Conservation (phyloP, 1,284 basidiomycete genomes). For the Irpex sp. region DNA sequence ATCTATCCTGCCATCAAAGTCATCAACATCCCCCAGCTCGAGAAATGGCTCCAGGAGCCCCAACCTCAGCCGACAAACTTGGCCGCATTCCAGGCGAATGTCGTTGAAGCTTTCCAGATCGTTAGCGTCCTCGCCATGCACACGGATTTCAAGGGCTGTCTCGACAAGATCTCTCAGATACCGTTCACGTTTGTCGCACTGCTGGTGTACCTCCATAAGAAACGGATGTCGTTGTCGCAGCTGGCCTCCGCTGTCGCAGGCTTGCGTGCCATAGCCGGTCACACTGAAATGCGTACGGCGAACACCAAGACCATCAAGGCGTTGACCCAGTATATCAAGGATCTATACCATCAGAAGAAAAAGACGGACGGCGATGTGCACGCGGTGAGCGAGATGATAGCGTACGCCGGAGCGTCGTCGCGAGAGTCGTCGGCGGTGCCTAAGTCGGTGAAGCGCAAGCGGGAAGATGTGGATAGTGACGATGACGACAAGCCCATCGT, state of each 20-base stretch:
- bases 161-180: constrained; percentile 41
- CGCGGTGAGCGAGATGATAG: neutral
- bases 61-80: constrained; percentile 15
- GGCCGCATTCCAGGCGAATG: constrained; percentile 29
- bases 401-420: neutral
- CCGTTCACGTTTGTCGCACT: constrained; percentile 48
- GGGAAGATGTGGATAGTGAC: neutral
- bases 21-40: constrained; percentile 31
- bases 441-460: constrained; percentile 4
- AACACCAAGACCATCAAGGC: constrained; percentile 38
- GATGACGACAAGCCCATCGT: neutral
- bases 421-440: neutral
- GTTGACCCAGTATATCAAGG: constrained; percentile 32
- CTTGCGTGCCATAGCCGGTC: constrained; percentile 33
- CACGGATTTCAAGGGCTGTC: constrained; percentile 32
- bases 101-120: constrained; percentile 39
- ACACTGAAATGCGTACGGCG: constrained; percentile 37
- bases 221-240: constrained; percentile 36
- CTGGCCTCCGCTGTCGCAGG: constrained; percentile 38
- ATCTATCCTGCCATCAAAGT: constrained; percentile 22
- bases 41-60: constrained; percentile 35
- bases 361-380: neutral
- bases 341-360: neutral
- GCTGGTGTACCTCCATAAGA: constrained; percentile 35
- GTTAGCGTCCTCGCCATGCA: constrained; percentile 37